Percentiles rank a stretch among this genome's conserved stretches.
These are phyloP conservation scores for Hypericum androsaemum DNA, from an alignment of 345 rosid species.

Conservation along the genomic window DNA sequence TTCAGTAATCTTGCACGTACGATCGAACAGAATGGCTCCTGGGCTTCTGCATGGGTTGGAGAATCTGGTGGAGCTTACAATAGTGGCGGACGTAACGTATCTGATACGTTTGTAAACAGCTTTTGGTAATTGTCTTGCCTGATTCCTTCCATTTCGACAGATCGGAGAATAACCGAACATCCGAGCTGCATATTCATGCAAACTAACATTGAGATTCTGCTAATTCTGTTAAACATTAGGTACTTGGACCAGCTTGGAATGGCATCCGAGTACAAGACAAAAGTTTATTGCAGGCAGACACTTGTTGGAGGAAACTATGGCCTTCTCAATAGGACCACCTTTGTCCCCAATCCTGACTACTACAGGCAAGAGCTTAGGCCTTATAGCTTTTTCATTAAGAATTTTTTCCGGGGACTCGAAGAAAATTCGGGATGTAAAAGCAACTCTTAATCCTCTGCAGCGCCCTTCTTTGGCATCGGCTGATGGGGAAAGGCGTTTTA, in stretches of 20 bases:
- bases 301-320: constrained; percentile 89
- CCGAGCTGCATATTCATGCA: constrained; percentile 3
- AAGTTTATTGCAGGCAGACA: constrained; percentile 96
- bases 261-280: constrained; percentile 83
- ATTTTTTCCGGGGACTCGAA: background rate
- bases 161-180: too few species aligned
- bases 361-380: constrained; percentile 51
- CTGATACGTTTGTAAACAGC: constrained; percentile 80
- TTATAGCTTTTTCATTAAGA: constrained; percentile 1
- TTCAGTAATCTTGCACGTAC: constrained; percentile 48
- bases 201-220: constrained; percentile 1
- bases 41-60: constrained; percentile 98
- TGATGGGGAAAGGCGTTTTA: constrained; percentile 85
- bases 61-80: constrained; percentile 98
- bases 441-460: constrained; percentile 21
- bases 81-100: constrained; percentile 79
- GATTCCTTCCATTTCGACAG: constrained; percentile 8
- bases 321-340: constrained; percentile 57
- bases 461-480: constrained; percentile 91
- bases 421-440: constrained; percentile 9
- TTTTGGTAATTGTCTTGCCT: constrained; percentile 54
- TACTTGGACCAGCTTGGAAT: constrained; percentile 97
- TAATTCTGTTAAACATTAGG: constrained; percentile 31
- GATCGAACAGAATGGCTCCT: constrained; percentile 53
- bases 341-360: constrained; percentile 84